phyloP scores from a whole-genome alignment of 139 green algal genomes.

The Coccomyxa sp. region DNA sequence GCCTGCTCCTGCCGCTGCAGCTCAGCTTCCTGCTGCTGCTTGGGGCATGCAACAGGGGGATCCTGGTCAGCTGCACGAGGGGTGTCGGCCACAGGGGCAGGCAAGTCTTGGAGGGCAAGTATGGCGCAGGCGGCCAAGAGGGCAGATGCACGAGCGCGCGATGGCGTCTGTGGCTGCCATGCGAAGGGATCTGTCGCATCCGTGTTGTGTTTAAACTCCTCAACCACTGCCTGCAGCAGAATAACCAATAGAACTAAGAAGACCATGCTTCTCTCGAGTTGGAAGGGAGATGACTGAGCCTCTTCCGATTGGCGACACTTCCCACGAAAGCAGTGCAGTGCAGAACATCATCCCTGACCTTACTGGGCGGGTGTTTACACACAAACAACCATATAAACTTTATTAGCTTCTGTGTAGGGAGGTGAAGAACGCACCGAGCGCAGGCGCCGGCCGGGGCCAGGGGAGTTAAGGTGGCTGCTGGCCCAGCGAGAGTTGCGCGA shows the following conservation, averaged over 20 bases:
- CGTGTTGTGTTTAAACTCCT: not conserved
- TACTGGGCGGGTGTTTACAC: not conserved
- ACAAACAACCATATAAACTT: not conserved
- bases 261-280: too few species aligned
- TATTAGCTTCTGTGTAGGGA: too few species aligned
- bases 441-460: not conserved
- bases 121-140: not conserved
- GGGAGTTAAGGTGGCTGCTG: not conserved
- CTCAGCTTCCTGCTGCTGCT: not conserved
- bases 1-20: too few species aligned
- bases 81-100: not conserved
- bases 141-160: not conserved
- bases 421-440: not conserved
- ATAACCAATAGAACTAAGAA: too few species aligned
- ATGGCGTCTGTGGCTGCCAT: not conserved
- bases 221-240: not conserved
- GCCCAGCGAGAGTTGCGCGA: not conserved
- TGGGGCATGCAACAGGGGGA: not conserved
- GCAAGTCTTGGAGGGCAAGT: not conserved
- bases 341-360: too few species aligned
- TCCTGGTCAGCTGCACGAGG: not conserved
- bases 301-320: too few species aligned
- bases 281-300: too few species aligned
- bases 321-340: too few species aligned
- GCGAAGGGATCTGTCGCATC: not conserved